Percentiles rank a stretch among this genome's conserved stretches.
phyloP scores from a whole-genome alignment of 2,329 filamentous ascomycete genomes.

The Stagonosporopsis chrysanthemi region DNA sequence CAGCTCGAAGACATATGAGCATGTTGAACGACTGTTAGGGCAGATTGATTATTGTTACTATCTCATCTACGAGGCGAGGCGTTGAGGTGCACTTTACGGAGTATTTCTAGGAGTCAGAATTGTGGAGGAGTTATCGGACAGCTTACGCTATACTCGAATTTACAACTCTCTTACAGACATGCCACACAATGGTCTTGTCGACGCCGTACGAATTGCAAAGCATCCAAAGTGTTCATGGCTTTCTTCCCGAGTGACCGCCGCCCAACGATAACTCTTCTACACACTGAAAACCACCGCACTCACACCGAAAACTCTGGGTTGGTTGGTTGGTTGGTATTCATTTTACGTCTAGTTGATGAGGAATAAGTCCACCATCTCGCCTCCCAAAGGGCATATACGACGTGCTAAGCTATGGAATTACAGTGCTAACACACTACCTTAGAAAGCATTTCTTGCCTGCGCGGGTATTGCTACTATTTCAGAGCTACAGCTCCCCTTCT shows the following conservation, averaged over 20 bases:
- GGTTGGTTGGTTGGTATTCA: too few species aligned
- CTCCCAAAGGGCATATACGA: too few species aligned
- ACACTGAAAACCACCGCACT: neutral
- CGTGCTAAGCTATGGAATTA: too few species aligned
- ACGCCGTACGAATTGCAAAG: neutral
- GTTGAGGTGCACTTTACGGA: slow-evolving; percentile 7
- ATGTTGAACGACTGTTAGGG: neutral
- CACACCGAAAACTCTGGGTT: too few species aligned
- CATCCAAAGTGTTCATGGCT: neutral
- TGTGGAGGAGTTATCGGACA: neutral
- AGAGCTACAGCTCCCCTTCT: too few species aligned
- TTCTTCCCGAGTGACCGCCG: neutral
- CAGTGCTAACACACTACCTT: too few species aligned
- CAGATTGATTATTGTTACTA: slow-evolving; percentile 1
- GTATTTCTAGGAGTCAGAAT: neutral
- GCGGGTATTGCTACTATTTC: too few species aligned
- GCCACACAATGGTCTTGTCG: neutral
- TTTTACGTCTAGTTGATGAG: too few species aligned
- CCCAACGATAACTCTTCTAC: neutral
- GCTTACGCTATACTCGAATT: slow-evolving; percentile 3
- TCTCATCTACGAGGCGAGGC: slow-evolving; percentile 3
- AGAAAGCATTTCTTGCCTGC: too few species aligned
- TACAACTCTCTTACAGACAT: neutral
- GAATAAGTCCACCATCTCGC: too few species aligned
- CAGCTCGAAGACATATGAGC: neutral